A percentile compares a stretch with the other conserved stretches of the same genome.
phyloP scores from a whole-genome alignment of 148 eudicot genomes.

The Oxyria digyna region DNA sequence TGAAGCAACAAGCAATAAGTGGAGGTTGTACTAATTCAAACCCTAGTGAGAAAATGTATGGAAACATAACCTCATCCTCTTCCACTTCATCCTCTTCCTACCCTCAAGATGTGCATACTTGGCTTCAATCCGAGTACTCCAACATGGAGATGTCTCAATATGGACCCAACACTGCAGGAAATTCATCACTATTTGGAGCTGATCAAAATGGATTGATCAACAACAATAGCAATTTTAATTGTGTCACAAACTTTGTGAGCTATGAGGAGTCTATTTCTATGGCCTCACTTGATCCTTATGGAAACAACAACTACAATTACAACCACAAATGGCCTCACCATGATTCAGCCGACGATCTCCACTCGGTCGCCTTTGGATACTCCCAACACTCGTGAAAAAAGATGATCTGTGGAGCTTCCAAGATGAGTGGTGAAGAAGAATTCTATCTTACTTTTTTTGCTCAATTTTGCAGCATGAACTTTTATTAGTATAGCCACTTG shows the following conservation, averaged over 20 bases:
- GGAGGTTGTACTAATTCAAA: constrained; percentile 12
- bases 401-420: neutral
- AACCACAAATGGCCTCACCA: constrained; percentile 3
- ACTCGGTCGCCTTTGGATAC: constrained; percentile 58
- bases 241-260: neutral
- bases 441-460: neutral
- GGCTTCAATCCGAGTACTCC: constrained; percentile 56
- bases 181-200: constrained; percentile 20
- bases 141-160: constrained; percentile 34
- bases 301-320: constrained; percentile 4
- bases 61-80: constrained; percentile 10
- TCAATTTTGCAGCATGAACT: neutral
- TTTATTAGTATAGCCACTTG: neutral
- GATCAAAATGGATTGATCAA: constrained; percentile 13
- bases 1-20: constrained; percentile 41
- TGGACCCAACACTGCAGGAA: constrained; percentile 18
- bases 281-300: constrained; percentile 25
- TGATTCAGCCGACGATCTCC: constrained; percentile 52
- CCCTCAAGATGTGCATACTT: constrained; percentile 54
- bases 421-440: constrained; percentile 3
- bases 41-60: neutral
- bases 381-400: constrained; percentile 20
- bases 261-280: constrained; percentile 53
- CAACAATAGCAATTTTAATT: neutral
- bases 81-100: constrained; percentile 18